Percentiles rank a stretch among this genome's conserved stretches.
Conservation (phyloP, 139 green algal genomes). For the Chlamydomonas sp. region DNA sequence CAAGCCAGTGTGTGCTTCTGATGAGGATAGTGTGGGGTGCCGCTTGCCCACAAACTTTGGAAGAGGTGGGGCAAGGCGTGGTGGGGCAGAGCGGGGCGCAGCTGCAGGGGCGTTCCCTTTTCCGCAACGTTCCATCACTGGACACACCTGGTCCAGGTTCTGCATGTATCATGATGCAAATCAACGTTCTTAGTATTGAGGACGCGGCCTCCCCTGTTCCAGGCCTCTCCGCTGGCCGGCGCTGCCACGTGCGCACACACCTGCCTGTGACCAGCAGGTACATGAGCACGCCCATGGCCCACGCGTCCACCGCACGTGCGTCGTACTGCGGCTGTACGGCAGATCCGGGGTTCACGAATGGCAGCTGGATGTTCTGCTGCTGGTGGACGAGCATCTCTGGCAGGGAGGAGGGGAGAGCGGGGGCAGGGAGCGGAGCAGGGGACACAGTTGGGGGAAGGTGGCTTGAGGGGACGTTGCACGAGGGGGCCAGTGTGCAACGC, state of each 20-base stretch:
- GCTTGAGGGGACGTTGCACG: too few relatives aligned
- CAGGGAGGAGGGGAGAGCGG: too few relatives aligned
- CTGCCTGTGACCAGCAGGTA: constrained; percentile 76
- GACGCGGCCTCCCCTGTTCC: neutral
- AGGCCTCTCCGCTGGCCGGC: neutral
- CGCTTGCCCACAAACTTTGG: too few relatives aligned
- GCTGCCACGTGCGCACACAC: constrained; percentile 33
- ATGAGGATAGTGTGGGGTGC: too few relatives aligned
- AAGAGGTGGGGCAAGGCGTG: too few relatives aligned
- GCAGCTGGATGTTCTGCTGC: too few relatives aligned
- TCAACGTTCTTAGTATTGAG: neutral
- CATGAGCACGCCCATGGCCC: constrained; percentile 86
- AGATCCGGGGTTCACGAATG: constrained; percentile 4
- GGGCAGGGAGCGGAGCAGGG: too few relatives aligned
- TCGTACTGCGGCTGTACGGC: constrained; percentile 60
- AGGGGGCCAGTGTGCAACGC: too few relatives aligned
- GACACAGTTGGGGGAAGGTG: neutral
- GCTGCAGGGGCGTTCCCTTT: too few relatives aligned
- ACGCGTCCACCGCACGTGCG: constrained; percentile 76
- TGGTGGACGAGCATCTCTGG: constrained; percentile 25
- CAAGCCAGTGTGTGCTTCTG: neutral
- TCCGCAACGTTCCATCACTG: too few relatives aligned
- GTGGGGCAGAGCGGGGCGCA: too few relatives aligned
- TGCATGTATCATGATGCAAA: neutral
- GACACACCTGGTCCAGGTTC: too few relatives aligned